These are phyloP conservation scores for Durusdinium trenchii DNA, from an alignment of 73 alveolate species.

Conservation along the genomic window DNA sequence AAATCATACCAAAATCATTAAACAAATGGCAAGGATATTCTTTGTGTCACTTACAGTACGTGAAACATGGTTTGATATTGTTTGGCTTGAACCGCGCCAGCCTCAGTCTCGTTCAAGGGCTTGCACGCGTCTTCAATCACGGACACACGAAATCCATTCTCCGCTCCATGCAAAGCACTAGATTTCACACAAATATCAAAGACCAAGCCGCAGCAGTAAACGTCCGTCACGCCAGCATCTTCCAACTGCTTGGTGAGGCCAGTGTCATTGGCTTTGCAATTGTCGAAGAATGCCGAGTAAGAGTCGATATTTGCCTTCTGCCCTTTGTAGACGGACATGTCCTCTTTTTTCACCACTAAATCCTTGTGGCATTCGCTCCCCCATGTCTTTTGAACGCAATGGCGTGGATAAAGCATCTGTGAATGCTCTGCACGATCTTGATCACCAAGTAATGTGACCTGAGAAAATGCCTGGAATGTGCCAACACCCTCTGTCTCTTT, in stretches of 20 bases:
- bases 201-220: conserved; percentile 68
- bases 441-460: conserved; percentile 49
- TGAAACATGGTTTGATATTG: too few species aligned
- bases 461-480: background rate
- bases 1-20: too few species aligned
- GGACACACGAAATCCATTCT: conserved; percentile 72
- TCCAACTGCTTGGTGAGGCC: conserved; percentile 82
- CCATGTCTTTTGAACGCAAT: conserved; percentile 18
- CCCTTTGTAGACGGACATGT: conserved; percentile 58
- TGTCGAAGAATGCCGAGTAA: conserved; percentile 84
- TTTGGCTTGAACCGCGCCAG: too few species aligned
- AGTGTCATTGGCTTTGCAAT: conserved; percentile 86
- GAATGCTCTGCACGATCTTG: conserved; percentile 56
- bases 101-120: conserved; percentile 36
- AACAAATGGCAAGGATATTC: background rate
- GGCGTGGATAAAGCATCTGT: conserved; percentile 81
- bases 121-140: conserved; percentile 76
- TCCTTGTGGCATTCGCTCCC: conserved; percentile 73
- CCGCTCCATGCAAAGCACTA: conserved; percentile 78
- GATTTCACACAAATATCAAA: conserved; percentile 86
- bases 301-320: conserved; percentile 82
- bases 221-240: conserved; percentile 64
- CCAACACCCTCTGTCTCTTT: background rate
- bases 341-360: conserved; percentile 9
- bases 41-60: too few species aligned